These are phyloP conservation scores for Brassica incana DNA, from an alignment of 345 rosid genomes.

Conservation along the genomic window DNA sequence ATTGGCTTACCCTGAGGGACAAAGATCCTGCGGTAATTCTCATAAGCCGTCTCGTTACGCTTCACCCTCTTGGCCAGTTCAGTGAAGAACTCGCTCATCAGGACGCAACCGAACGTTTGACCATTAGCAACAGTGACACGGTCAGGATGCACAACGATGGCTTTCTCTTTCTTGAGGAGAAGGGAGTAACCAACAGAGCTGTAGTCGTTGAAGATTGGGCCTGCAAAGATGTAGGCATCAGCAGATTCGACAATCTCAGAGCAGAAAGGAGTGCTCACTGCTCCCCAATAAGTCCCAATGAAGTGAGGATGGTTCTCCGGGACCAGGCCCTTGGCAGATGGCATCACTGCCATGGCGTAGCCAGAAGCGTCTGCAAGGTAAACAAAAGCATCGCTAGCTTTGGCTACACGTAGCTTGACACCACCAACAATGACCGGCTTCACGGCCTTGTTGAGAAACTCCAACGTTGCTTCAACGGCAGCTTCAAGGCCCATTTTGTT, in stretches of 20 bases:
- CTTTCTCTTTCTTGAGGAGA: conserved; percentile 56
- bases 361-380: conserved; percentile 56
- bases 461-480: conserved; percentile 44
- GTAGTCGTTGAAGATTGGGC: conserved; percentile 58
- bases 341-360: conserved; percentile 56
- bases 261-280: conserved; percentile 52
- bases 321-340: conserved; percentile 58
- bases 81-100: conserved; percentile 53
- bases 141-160: conserved; percentile 55
- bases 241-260: conserved; percentile 62
- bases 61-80: conserved; percentile 48
- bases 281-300: conserved; percentile 67
- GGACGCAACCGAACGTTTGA: conserved; percentile 53
- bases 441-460: conserved; percentile 51
- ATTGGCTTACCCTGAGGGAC: conserved; percentile 50
- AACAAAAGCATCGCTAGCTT: conserved; percentile 50
- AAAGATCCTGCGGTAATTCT: conserved; percentile 53
- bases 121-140: conserved; percentile 53
- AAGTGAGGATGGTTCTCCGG: conserved; percentile 60
- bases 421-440: conserved; percentile 65
- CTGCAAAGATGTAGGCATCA: conserved; percentile 57
- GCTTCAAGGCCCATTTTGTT: conserved; percentile 51
- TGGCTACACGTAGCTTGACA: conserved; percentile 47
- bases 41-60: conserved; percentile 45
- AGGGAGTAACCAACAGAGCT: conserved; percentile 58